Conservation (phyloP, 148 eudicot genomes). For the Spergularia marina region DNA sequence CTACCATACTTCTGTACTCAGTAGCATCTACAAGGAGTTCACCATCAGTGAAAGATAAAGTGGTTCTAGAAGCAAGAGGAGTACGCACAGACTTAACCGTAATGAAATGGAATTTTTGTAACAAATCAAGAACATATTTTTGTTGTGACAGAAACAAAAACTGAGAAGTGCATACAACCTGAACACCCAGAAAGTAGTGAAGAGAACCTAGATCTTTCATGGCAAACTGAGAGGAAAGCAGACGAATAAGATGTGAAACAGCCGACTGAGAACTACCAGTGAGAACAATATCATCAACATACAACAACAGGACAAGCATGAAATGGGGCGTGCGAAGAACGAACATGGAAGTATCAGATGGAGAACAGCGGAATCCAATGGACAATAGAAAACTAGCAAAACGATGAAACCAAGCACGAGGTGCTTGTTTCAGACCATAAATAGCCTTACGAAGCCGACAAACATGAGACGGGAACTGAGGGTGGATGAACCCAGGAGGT, state of each 20-base stretch:
- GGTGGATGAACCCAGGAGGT: too few species aligned
- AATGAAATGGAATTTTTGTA: not conserved
- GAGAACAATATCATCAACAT: constrained; percentile 6
- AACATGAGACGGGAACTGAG: too few species aligned
- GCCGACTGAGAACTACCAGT: not conserved
- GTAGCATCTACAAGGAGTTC: too few species aligned
- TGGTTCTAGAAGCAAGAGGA: not conserved
- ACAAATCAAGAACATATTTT: not conserved
- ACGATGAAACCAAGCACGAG: too few species aligned
- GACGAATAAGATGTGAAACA: too few species aligned
- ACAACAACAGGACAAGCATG: not conserved
- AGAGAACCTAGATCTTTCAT: not conserved
- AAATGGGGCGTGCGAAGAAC: too few species aligned
- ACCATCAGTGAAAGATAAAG: not conserved
- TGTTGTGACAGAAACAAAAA: not conserved
- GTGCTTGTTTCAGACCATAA: too few species aligned
- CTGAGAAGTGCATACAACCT: not conserved
- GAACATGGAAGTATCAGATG: not conserved
- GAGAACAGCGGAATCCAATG: not conserved
- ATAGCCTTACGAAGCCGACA: too few species aligned
- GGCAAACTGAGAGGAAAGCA: not conserved
- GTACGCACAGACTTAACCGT: not conserved
- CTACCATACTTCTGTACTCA: too few species aligned
- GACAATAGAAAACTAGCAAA: not conserved
- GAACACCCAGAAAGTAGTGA: not conserved